Evolutionary conservation across 1,139 yeast species (phyloP).

Genomic region (Geotrichum cucujoidarum): DNA sequence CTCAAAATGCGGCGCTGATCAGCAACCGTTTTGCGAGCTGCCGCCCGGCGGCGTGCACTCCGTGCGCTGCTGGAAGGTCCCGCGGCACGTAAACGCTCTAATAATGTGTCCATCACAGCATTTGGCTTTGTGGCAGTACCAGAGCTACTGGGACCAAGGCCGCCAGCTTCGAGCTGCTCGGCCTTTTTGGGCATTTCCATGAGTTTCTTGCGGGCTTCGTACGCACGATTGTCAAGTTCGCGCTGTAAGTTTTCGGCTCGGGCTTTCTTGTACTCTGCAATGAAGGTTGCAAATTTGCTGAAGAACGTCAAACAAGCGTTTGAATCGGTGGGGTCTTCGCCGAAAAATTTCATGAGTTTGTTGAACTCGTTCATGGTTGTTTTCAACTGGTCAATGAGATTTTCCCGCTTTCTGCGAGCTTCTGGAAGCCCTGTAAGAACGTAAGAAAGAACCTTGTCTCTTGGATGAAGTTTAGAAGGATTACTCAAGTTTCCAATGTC

Average conservation of each 20-base stretch:
- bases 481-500: slow-evolving; percentile 74
- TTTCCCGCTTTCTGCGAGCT: slow-evolving; percentile 58
- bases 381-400: slow-evolving; percentile 53
- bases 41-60: slow-evolving; percentile 76
- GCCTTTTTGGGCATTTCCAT: slow-evolving; percentile 45
- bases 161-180: slow-evolving; percentile 29
- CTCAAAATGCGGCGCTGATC: slow-evolving; percentile 25
- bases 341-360: slow-evolving; percentile 70
- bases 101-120: slow-evolving; percentile 63
- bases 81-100: slow-evolving; percentile 68
- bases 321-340: slow-evolving; percentile 66
- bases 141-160: slow-evolving; percentile 18
- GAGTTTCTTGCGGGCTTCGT: slow-evolving; percentile 66
- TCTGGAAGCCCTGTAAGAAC: slow-evolving; percentile 51
- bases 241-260: slow-evolving; percentile 68
- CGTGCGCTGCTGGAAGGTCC: slow-evolving; percentile 70
- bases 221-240: slow-evolving; percentile 75
- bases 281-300: slow-evolving; percentile 65
- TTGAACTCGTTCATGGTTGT: slow-evolving; percentile 52
- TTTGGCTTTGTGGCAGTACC: slow-evolving; percentile 19
- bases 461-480: slow-evolving; percentile 63
- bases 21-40: slow-evolving; percentile 48
- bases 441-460: slow-evolving; percentile 56
- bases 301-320: slow-evolving; percentile 66
- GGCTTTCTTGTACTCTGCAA: slow-evolving; percentile 69